phyloP scores from a whole-genome alignment of 83 land plant species.

The Diphasiastrum complanatum region DNA sequence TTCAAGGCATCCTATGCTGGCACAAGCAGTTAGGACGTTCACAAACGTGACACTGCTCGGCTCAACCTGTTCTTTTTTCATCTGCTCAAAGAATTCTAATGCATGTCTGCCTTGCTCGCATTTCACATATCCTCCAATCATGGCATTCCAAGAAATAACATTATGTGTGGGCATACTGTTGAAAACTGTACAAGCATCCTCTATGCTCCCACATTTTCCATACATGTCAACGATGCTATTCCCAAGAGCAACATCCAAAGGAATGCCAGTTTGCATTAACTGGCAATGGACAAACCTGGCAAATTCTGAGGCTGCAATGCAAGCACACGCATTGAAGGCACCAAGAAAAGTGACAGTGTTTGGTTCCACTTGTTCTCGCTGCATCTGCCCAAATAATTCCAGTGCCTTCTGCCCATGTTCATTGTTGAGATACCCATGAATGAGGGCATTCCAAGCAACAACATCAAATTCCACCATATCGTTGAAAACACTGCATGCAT shows the following conservation, averaged over 20 bases:
- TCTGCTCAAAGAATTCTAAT: background rate
- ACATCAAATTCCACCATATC: background rate
- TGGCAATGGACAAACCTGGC: background rate
- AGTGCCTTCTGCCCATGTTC: background rate
- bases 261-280: background rate
- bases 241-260: background rate
- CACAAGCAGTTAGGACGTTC: conserved; percentile 1
- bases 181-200: background rate
- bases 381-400: background rate
- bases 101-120: background rate
- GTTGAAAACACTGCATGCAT: background rate
- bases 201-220: background rate
- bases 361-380: background rate
- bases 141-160: conserved; percentile 1
- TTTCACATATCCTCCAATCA: conserved; percentile 1
- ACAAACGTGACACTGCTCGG: background rate
- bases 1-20: background rate
- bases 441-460: background rate
- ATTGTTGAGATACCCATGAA: background rate
- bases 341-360: background rate
- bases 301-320: background rate
- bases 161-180: background rate
- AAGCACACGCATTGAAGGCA: background rate
- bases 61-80: background rate
- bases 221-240: conserved; percentile 3